These are phyloP conservation scores for Pterocarpus macrocarpus DNA, from an alignment of 306 rosid genomes.

Conservation along the genomic window DNA sequence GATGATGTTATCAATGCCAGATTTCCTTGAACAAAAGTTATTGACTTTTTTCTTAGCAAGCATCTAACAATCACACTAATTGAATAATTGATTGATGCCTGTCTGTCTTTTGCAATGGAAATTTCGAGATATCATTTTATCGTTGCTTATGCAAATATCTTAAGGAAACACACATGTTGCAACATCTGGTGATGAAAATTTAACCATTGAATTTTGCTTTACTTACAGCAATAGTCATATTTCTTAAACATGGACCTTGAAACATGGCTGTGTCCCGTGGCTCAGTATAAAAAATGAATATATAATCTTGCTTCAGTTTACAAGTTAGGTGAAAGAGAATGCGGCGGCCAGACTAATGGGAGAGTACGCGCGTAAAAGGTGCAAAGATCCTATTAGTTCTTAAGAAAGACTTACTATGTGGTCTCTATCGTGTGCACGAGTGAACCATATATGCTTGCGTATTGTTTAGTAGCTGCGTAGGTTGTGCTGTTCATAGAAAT, in stretches of 20 bases:
- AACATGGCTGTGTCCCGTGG: too few relatives aligned
- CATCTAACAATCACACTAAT: not conserved
- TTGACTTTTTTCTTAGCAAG: not conserved
- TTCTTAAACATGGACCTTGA: too few relatives aligned
- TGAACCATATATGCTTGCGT: not conserved
- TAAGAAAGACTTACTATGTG: too few relatives aligned
- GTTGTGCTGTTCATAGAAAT: not conserved
- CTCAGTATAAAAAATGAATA: too few relatives aligned
- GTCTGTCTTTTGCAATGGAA: not conserved
- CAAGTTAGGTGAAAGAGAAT: not conserved
- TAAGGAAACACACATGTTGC: not conserved
- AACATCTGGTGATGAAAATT: too few relatives aligned
- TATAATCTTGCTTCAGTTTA: not conserved
- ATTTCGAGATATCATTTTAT: not conserved
- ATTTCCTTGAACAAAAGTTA: not conserved
- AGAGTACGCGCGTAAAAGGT: not conserved
- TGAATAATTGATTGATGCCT: too few relatives aligned
- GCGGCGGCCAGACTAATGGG: not conserved
- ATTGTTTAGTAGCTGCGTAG: not conserved
- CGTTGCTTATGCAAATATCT: not conserved
- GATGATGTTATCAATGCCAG: not conserved
- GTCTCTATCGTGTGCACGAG: too few relatives aligned
- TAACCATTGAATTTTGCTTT: too few relatives aligned
- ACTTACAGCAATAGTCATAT: too few relatives aligned
- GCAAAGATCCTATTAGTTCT: too few relatives aligned